Evolutionary conservation across 1,139 yeast genomes (phyloP).

Genomic region (Blastobotrys niveus): DNA sequence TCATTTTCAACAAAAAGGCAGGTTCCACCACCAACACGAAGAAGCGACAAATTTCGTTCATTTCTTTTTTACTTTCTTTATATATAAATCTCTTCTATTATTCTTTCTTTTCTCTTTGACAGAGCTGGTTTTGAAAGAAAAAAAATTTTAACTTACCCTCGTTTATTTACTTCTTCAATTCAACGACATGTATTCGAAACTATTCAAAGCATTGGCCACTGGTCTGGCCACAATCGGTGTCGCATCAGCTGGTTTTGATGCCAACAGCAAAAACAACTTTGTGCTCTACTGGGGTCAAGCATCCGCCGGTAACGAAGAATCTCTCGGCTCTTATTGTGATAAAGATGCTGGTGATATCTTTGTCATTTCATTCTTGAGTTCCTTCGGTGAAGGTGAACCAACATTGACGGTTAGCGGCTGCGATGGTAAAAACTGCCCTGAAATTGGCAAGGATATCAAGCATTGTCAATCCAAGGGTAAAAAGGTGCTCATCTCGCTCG

Average conservation of each 20-base stretch:
- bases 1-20: neutral
- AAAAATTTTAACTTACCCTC: neutral
- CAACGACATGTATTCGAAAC: constrained; percentile 9
- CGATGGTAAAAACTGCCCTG: constrained; percentile 33
- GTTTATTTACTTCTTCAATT: neutral
- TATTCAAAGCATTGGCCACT: constrained; percentile 12
- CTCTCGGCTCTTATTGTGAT: constrained; percentile 62
- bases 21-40: neutral
- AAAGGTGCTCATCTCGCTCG: constrained; percentile 66
- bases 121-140: constrained; percentile 4
- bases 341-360: constrained; percentile 66
- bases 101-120: constrained; percentile 5
- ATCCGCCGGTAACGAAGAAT: constrained; percentile 57
- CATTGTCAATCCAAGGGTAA: constrained; percentile 72
- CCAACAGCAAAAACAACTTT: constrained; percentile 37
- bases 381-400: constrained; percentile 42
- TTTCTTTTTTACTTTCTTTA: neutral
- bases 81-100: neutral
- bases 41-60: neutral
- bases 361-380: constrained; percentile 60
- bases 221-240: constrained; percentile 13
- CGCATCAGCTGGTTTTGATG: constrained; percentile 18
- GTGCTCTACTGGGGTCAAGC: constrained; percentile 92
- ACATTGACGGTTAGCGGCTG: constrained; percentile 65
- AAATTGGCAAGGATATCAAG: constrained; percentile 56